phyloP scores from a whole-genome alignment of 108 stramenopile species.

The Chaetoceros muelleri region DNA sequence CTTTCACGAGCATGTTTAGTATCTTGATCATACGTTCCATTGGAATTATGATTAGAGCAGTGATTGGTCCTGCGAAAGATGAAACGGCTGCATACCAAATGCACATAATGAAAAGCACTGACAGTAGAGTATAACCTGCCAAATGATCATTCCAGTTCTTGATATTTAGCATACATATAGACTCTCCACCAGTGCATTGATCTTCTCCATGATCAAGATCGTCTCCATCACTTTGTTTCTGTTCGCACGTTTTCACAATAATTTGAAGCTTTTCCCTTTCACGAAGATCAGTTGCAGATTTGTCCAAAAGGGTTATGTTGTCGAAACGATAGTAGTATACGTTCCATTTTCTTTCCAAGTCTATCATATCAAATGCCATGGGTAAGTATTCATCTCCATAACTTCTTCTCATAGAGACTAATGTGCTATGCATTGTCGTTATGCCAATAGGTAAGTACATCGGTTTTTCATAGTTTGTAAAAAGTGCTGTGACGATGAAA shows the following conservation, averaged over 20 bases:
- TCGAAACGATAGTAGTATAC: conserved; percentile 10
- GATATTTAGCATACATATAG: no score
- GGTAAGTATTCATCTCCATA: no score
- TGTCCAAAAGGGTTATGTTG: conserved; percentile 9
- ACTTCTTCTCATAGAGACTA: no score
- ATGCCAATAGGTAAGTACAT: neutral
- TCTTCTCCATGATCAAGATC: no score
- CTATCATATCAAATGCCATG: no score
- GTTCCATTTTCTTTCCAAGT: no score
- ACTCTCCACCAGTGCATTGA: no score
- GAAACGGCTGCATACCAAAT: conserved; percentile 67
- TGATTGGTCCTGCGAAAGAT: conserved; percentile 70
- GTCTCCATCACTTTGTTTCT: neutral
- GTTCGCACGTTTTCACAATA: conserved; percentile 10
- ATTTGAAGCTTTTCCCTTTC: conserved; percentile 45
- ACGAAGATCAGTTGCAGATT: conserved; percentile 24
- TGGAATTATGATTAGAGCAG: conserved; percentile 54
- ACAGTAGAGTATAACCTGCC: conserved; percentile 10
- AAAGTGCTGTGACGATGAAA: conserved; percentile 36
- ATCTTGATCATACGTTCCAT: conserved; percentile 74
- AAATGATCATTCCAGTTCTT: no score
- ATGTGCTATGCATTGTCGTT: neutral
- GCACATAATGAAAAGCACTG: conserved; percentile 43
- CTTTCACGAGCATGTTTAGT: conserved; percentile 62
- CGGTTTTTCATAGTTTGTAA: conserved; percentile 24